Evolutionary conservation across 306 rosid species (phyloP).

Genomic region (Carpinus fangiana): DNA sequence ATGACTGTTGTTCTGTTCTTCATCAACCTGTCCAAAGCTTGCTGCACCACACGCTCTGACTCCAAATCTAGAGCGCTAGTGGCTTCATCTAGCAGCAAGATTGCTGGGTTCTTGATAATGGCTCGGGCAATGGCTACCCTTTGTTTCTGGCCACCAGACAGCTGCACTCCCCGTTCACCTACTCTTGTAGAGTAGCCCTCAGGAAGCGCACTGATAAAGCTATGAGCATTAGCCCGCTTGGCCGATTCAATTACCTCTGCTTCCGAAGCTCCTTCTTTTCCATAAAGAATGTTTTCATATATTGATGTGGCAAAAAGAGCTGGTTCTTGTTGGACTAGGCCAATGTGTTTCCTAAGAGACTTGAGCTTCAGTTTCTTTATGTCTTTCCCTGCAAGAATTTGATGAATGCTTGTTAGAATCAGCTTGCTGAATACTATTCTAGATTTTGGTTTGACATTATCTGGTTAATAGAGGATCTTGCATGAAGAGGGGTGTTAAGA

Average conservation of each 20-base stretch:
- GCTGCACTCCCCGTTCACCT: conserved; percentile 91
- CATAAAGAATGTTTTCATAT: conserved; percentile 78
- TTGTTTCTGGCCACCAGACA: conserved; percentile 91
- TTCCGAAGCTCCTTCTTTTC: conserved; percentile 85
- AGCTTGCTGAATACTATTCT: background rate
- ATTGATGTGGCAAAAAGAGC: conserved; percentile 90
- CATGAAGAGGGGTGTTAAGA: background rate
- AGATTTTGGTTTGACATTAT: background rate
- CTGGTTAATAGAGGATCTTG: background rate
- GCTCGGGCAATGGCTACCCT: conserved; percentile 95
- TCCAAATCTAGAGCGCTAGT: conserved; percentile 90
- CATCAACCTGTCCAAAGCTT: conserved; percentile 82
- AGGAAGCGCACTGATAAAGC: conserved; percentile 78
- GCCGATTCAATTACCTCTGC: conserved; percentile 90
- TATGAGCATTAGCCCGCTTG: conserved; percentile 86
- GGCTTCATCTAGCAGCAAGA: conserved; percentile 83
- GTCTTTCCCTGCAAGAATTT: conserved; percentile 73
- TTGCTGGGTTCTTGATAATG: conserved; percentile 78
- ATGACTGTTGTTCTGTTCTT: conserved; percentile 78
- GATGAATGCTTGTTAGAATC: conserved; percentile 19
- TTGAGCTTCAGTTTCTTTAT: conserved; percentile 66
- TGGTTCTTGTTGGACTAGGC: conserved; percentile 95
- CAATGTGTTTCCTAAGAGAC: conserved; percentile 80
- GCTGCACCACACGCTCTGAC: conserved; percentile 84
- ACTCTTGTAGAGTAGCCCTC: conserved; percentile 96